Evolutionary conservation across 805 yeast genomes (phyloP).

Genomic region (Schizosaccharomyces osmophilus): DNA sequence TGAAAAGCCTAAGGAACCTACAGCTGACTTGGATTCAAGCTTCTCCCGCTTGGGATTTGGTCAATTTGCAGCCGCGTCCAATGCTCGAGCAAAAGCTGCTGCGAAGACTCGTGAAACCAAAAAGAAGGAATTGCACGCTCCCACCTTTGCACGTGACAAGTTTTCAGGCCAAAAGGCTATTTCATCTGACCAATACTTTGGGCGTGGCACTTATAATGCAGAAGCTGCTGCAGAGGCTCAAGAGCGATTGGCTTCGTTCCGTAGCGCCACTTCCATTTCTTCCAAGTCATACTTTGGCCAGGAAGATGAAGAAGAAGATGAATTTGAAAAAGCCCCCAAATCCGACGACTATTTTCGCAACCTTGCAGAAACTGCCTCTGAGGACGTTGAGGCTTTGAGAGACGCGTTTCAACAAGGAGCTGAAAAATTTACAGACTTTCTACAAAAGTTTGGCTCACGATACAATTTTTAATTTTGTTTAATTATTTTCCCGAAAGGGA

Average conservation of each 20-base stretch:
- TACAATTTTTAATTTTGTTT: conserved; percentile 13
- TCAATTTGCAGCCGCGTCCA: conserved; percentile 18
- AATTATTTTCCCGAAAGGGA: too few relatives aligned
- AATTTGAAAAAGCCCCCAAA: conserved; percentile 12
- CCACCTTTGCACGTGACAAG: conserved; percentile 20
- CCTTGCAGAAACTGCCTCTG: conserved; percentile 54
- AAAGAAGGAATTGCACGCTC: not conserved
- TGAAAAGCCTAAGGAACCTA: not conserved
- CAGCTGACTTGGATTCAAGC: not conserved
- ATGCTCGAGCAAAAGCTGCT: conserved; percentile 19
- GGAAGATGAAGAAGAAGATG: conserved; percentile 29
- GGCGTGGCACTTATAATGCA: conserved; percentile 64
- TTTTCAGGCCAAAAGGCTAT: conserved; percentile 81
- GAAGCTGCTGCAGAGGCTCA: conserved; percentile 57
- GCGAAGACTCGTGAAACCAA: conserved; percentile 14
- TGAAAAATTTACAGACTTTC: conserved; percentile 54
- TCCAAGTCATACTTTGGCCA: conserved; percentile 84
- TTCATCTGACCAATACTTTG: conserved; percentile 85
- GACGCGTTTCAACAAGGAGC: conserved; percentile 91
- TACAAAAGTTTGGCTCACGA: conserved; percentile 42
- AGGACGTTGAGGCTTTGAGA: conserved; percentile 68
- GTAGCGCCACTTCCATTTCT: conserved; percentile 75
- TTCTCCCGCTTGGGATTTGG: conserved; percentile 74
- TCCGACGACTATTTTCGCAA: conserved; percentile 37
- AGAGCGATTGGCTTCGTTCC: conserved; percentile 54